A percentile compares a stretch with the other conserved stretches of the same genome.
These are phyloP conservation scores for Vaccinium myrtillus DNA, from an alignment of 148 eudicot species.

Conservation along the genomic window DNA sequence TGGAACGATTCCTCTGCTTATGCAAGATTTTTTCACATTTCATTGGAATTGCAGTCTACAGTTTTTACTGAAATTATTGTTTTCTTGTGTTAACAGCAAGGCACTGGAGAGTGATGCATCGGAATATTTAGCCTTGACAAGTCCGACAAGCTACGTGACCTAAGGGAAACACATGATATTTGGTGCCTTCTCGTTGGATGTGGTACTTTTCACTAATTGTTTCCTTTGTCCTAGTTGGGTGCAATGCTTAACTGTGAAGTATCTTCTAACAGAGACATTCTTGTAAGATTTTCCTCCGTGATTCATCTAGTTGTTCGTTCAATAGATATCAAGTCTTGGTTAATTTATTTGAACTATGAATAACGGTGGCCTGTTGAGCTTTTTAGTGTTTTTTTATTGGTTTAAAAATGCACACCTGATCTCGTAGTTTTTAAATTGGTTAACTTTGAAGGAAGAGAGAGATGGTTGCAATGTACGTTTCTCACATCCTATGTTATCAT, in stretches of 20 bases:
- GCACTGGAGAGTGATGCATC: conserved; percentile 16
- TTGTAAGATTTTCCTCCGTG: background rate
- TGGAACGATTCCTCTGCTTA: background rate
- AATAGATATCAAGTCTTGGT: background rate
- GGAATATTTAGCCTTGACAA: conserved; percentile 15
- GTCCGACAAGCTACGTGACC: conserved; percentile 6
- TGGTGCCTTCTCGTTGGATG: background rate
- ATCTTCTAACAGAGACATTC: background rate
- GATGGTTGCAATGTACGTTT: background rate
- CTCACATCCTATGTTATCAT: background rate
- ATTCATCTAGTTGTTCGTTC: background rate
- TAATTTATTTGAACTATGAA: background rate
- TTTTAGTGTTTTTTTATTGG: background rate
- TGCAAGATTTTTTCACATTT: background rate
- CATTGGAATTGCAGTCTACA: background rate
- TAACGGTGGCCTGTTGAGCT: background rate
- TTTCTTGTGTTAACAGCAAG: conserved; percentile 24
- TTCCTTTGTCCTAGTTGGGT: background rate
- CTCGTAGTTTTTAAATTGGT: background rate
- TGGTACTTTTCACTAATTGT: background rate
- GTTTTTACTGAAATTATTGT: background rate
- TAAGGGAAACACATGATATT: conserved; percentile 8
- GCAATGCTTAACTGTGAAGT: background rate
- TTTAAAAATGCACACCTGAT: background rate
- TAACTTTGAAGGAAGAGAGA: background rate